phyloP scores from a whole-genome alignment of 345 rosid genomes.

The Kandelia obovata region DNA sequence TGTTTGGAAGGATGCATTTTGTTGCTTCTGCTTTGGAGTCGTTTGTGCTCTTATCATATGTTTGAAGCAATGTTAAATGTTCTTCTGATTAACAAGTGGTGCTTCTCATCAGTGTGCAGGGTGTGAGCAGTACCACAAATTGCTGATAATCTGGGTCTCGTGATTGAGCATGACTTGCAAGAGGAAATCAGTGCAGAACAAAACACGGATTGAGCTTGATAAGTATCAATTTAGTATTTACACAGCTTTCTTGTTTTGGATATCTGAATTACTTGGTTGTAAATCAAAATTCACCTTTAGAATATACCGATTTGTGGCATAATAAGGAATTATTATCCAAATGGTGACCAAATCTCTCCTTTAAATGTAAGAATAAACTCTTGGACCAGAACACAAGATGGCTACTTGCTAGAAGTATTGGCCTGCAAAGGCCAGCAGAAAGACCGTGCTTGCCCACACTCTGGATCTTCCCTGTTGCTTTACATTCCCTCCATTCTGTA shows the following conservation, averaged over 20 bases:
- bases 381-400: constrained; percentile 14
- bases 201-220: constrained; percentile 44
- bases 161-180: constrained; percentile 70
- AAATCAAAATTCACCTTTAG: constrained; percentile 14
- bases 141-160: constrained; percentile 88
- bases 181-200: constrained; percentile 42
- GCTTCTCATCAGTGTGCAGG: constrained; percentile 74
- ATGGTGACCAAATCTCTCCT: constrained; percentile 12
- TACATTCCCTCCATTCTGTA: constrained; percentile 62
- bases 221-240: constrained; percentile 4
- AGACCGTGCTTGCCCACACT: constrained; percentile 42
- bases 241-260: constrained; percentile 1
- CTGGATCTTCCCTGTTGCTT: constrained; percentile 39
- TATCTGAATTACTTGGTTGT: constrained; percentile 11
- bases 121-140: constrained; percentile 77
- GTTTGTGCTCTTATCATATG: constrained; percentile 1
- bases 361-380: constrained; percentile 10
- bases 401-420: constrained; percentile 30
- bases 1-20: not conserved
- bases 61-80: constrained; percentile 3
- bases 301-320: constrained; percentile 11
- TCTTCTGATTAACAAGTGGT: constrained; percentile 17
- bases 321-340: constrained; percentile 25
- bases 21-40: constrained; percentile 6
- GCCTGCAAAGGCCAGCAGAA: constrained; percentile 48